Evolutionary conservation across 2,329 filamentous ascomycete species (phyloP), one percentile per base, ranked within the genome.

Genomic region (Fusarium odoratissimum): DNA sequence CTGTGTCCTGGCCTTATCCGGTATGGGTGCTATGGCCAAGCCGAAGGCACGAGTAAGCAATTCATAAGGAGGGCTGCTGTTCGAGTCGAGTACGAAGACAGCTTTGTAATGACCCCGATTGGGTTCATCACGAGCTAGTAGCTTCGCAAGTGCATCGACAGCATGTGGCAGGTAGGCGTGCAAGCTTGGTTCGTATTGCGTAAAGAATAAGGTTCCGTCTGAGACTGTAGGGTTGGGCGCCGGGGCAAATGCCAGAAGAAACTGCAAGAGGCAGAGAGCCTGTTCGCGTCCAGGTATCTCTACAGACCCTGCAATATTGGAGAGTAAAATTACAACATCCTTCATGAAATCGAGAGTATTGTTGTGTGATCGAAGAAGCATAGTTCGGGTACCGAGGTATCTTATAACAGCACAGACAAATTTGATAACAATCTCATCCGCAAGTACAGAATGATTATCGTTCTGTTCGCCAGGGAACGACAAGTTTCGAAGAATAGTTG

Each of bases 331-430:
- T 64, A 98, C 90, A 35, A 95, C 86, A 80, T 99, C 96, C 83
- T 99, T 99, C 93, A 98, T 97, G 77, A 98, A 95, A 81, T 99
- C 96, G 73, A 98, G 85, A 1, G 93, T 96, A 82, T 98, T 97
- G 78, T 89, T 87, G 73, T 96, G 89, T 7, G 91, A 94, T 42
- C 94, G 91, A 45, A 98, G 84, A 35, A 98, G 88, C 87, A 95
- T 93, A 75, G 94, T 94, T 19, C 95, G 92, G 8, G 95, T 98
- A 35, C 95, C 96, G 19, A 98, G 87, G 74, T 96, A 93, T 67
- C 95, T 89, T 71, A 98, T 95, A 8, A 95, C 89, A 49, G 91
- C 91, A 64, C 94, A 94, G 13, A 98, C 84, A 77, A 98, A 94
- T 75, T 93, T 94, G 77, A 98, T 88, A 23, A 98, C 91, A 10